A percentile compares a stretch with the other conserved stretches of the same genome.
These are phyloP conservation scores for Geranium incanum DNA, from an alignment of 441 rosid species.

Conservation along the genomic window DNA sequence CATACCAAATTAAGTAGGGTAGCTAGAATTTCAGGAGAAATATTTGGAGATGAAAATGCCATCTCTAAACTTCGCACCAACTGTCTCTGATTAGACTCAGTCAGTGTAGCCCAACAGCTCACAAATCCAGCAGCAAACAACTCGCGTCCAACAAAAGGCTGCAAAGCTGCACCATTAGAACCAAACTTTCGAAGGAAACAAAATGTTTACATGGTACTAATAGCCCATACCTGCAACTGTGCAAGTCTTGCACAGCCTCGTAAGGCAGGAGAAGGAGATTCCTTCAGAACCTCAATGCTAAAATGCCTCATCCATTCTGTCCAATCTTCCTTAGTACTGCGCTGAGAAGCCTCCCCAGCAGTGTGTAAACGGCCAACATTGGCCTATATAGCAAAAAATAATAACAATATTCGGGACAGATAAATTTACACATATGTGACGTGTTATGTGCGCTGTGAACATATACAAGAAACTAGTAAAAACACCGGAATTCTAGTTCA, in stretches of 20 bases:
- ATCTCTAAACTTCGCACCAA: conserved; percentile 93
- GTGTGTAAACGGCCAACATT: conserved; percentile 85
- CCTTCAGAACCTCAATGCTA: conserved; percentile 93
- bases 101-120: conserved; percentile 97
- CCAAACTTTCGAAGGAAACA: conserved; percentile 14
- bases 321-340: conserved; percentile 99
- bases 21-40: conserved; percentile 98
- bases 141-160: conserved; percentile 98
- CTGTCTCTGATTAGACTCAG: conserved; percentile 78
- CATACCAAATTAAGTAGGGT: conserved; percentile 90
- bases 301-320: conserved; percentile 99
- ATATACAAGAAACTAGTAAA: neutral
- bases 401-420: conserved; percentile 1
- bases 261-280: conserved; percentile 98
- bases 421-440: neutral
- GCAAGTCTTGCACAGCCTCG: conserved; percentile 98
- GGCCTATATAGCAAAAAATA: conserved; percentile 40
- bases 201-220: conserved; percentile 11
- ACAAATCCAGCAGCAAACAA: conserved; percentile 99
- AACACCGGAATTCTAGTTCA: neutral
- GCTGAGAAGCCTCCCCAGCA: conserved; percentile 99
- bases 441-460: neutral
- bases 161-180: conserved; percentile 32
- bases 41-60: conserved; percentile 98
- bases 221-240: conserved; percentile 69